Evolutionary conservation across 768 basidiomycete genomes (phyloP), one percentile per base, ranked within the genome.

Genomic region (Trametes punicea): DNA sequence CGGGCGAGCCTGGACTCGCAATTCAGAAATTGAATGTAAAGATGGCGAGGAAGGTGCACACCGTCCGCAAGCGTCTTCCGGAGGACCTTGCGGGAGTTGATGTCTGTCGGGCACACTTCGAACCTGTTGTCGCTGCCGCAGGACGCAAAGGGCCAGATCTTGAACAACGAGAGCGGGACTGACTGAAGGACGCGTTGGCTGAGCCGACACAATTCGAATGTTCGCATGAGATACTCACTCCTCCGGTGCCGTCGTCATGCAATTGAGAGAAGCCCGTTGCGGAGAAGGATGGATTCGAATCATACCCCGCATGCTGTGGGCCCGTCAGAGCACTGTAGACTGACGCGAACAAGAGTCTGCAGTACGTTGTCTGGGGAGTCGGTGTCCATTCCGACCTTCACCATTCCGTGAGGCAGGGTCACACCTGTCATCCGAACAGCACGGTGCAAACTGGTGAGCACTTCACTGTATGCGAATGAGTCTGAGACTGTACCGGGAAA

Each of bases 371-470:
- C 57, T 4, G 57, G 51, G 3, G 82, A 82, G 62, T 85, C 81
- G 0, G 83, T 85, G 63, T 87, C 84, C 77, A 85, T 79, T 6
- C 84, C 84, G 2, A 72, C 77, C 70, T 87, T 87, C 15, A 80
- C 76, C 84, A 85, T 83, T n/a, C 85, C 84, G 68, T 85, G 83
- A 2, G 85, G 85, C 20, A 83, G 62, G 2, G 82, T 84, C 0
- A 81, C 83, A 44, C 84, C 83, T 83, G n/a, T n/a, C 6, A 42
- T 8, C 11, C 7, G 6, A 21, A 41, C 3, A n/a, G n/a, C n/a
- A n/a, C n/a, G n/a, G n/a, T n/a, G n/a, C n/a, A n/a, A n/a, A n/a
- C n/a, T n/a, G n/a, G n/a, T n/a, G n/a, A n/a, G n/a, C n/a, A n/a
- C n/a, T n/a, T n/a, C n/a, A n/a, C n/a, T n/a, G n/a, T n/a, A n/a